phyloP scores from a whole-genome alignment of 176 grass and related monocot genomes.

The Oryza brachyantha region DNA sequence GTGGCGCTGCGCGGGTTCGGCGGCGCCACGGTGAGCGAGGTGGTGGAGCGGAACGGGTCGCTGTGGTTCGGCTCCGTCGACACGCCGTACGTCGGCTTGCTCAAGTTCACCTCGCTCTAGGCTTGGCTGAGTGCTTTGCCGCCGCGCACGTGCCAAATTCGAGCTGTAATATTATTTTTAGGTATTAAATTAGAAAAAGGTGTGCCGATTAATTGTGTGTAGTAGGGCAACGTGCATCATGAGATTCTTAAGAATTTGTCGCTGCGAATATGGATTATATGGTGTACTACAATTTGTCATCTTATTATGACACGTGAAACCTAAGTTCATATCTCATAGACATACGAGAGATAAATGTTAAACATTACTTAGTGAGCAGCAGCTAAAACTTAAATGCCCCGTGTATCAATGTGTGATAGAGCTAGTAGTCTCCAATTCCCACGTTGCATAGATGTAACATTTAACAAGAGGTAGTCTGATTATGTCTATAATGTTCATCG shows the following conservation, averaged over 20 bases:
- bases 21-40: conserved; percentile 61
- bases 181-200: background rate
- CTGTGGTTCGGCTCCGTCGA: conserved; percentile 82
- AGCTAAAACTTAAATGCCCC: too few relatives aligned
- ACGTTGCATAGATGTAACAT: background rate
- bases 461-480: background rate
- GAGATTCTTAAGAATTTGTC: too few relatives aligned
- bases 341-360: too few relatives aligned
- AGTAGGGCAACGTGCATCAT: background rate
- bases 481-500: background rate
- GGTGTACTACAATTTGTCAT: too few relatives aligned
- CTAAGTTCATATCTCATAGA: too few relatives aligned
- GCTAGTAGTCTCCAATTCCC: background rate
- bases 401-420: too few relatives aligned
- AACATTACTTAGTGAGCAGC: too few relatives aligned
- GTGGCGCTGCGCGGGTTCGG: conserved; percentile 51
- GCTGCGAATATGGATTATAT: too few relatives aligned
- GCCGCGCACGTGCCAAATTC: background rate
- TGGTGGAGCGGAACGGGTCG: conserved; percentile 48
- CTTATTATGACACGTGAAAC: too few relatives aligned
- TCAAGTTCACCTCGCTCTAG: conserved; percentile 23
- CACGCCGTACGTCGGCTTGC: conserved; percentile 60
- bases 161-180: background rate
- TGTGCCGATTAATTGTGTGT: background rate
- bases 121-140: too few relatives aligned